Base-by-base conservation (phyloP, 106 monocot species). In the Triglochin maritima region DNA sequence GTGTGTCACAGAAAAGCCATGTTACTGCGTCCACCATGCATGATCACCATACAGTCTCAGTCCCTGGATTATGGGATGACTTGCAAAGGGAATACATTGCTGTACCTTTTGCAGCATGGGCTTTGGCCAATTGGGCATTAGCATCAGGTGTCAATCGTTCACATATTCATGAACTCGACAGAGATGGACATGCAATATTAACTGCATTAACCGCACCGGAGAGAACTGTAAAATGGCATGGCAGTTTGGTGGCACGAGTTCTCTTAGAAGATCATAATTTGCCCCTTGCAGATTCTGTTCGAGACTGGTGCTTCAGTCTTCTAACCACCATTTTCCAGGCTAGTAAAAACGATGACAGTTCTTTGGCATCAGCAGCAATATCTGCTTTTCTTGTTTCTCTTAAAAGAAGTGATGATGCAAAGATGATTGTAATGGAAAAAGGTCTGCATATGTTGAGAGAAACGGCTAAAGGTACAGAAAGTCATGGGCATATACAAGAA, bases 101-200 rank as follows among this genome's bases (percentile, higher is more conserved):
- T 71, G 84, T 98, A 62, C 98, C 98, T 66, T 98, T 98, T 88
- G 98, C 98, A 80, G 85, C 88, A 69, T 98, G 98, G 98, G 98
- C 98, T 78, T 56, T 98, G 60, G 98, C 98, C 59, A 98, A 92
- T 66, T 98, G 98, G 98, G 88, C 98, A 62, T 57, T 83, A 49
- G 86, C 98, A 77, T 98, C 98, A 54, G 80, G 84, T 47, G 12
- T 53, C 67, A 98, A 98, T 68, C 78, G 98, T 46, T 82, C 77
- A 11, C 78, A 71, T 59, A 92, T 98, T 77, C 88, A 88, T 76
- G 98, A 98, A 67, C 84, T 98, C 75, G 98, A 98, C 79, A 72
- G 71, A 63, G 88, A 98, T 76, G 98, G 98, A 6, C 70, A 81
- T 79, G 88, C 98, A 63, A 67, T 98, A 41, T 78, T 86, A 82